Conservation (phyloP, 2,329 filamentous ascomycete species). For the Monosporascus sp. region DNA sequence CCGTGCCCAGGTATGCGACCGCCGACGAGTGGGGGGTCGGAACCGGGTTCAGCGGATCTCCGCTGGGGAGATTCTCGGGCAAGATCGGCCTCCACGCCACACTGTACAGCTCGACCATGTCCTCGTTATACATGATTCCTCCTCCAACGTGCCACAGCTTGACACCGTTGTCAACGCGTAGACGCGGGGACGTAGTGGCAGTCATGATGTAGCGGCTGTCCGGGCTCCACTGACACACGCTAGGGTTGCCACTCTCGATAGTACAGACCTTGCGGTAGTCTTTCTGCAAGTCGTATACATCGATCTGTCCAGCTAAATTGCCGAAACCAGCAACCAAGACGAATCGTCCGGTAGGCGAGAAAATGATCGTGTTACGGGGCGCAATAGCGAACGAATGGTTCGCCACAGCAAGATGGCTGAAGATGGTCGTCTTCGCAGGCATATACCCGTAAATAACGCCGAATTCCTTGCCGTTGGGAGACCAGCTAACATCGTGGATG, state of each 20-base stretch:
- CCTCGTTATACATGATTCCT: conserved; percentile 87
- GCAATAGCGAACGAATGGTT: conserved; percentile 81
- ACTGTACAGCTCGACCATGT: conserved; percentile 90
- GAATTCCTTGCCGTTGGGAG: conserved; percentile 94
- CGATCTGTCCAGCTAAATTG: conserved; percentile 94
- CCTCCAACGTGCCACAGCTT: conserved; percentile 92
- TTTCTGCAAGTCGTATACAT: conserved; percentile 93
- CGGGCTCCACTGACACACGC: conserved; percentile 94
- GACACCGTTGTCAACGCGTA: conserved; percentile 94
- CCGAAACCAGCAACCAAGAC: conserved; percentile 94
- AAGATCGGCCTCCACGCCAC: conserved; percentile 80
- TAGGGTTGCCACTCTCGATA: conserved; percentile 92
- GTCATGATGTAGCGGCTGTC: conserved; percentile 95
- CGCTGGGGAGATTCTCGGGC: conserved; percentile 50
- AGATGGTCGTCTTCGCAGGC: conserved; percentile 98
- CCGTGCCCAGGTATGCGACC: conserved; percentile 70
- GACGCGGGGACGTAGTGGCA: conserved; percentile 90
- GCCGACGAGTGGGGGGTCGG: conserved; percentile 81
- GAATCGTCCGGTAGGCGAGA: conserved; percentile 90
- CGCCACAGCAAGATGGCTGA: conserved; percentile 80
- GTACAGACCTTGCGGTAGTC: conserved; percentile 89
- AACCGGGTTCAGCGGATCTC: conserved; percentile 67
- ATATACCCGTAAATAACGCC: conserved; percentile 97
- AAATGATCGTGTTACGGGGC: conserved; percentile 90
- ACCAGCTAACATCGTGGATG: conserved; percentile 98